These are phyloP conservation scores for Curvularia sp. DNA, from an alignment of 2,329 filamentous ascomycete genomes.

Conservation along the genomic window DNA sequence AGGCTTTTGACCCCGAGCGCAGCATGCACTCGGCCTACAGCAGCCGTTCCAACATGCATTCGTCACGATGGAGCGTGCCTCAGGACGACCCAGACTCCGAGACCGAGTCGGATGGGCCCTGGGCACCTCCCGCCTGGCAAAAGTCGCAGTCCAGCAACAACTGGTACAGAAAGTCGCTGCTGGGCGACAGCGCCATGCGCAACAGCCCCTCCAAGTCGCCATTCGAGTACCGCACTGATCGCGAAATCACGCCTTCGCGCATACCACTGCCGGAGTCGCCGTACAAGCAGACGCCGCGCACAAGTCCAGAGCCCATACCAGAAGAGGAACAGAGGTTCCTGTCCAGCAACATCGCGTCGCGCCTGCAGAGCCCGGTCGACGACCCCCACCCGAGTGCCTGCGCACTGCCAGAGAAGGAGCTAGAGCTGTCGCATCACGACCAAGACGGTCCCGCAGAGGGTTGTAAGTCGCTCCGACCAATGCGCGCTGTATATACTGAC, in stretches of 20 bases:
- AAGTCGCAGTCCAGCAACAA: conserved; percentile 61
- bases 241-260: conserved; percentile 62
- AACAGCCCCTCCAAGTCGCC: conserved; percentile 62
- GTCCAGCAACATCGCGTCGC: conserved; percentile 45
- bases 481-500: conserved; percentile 31
- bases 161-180: conserved; percentile 60
- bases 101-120: conserved; percentile 59
- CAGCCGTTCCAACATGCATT: conserved; percentile 70
- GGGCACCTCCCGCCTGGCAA: conserved; percentile 72
- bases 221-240: conserved; percentile 64
- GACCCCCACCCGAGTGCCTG: conserved; percentile 32
- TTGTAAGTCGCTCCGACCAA: conserved; percentile 39
- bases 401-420: conserved; percentile 33
- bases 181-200: conserved; percentile 48
- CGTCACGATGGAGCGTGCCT: conserved; percentile 50
- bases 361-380: conserved; percentile 43
- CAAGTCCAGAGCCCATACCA: conserved; percentile 58
- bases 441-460: conserved; percentile 41
- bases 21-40: conserved; percentile 48
- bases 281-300: conserved; percentile 61
- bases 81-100: conserved; percentile 53
- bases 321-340: conserved; percentile 40
- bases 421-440: conserved; percentile 40
- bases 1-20: conserved; percentile 50
- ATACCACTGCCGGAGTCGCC: conserved; percentile 68